A percentile compares a stretch with the other conserved stretches of the same genome.
Conservation (phyloP, 257 asterid genomes). For the Capsicum rhomboideum region DNA sequence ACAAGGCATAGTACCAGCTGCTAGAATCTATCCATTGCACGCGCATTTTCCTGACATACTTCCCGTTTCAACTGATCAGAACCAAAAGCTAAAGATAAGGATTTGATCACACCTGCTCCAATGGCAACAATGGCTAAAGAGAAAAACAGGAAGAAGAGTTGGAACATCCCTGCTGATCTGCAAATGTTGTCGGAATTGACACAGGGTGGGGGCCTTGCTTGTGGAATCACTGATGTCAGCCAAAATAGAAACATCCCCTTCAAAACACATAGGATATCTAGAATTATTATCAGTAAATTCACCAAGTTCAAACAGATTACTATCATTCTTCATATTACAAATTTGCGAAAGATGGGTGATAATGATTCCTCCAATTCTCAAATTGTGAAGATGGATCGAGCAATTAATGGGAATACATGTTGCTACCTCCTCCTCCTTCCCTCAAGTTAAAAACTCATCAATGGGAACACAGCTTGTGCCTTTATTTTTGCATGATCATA, state of each 20-base stretch:
- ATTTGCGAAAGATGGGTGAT: background rate
- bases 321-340: background rate
- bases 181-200: conserved; percentile 22
- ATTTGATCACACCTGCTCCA: conserved; percentile 63
- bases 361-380: background rate
- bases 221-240: conserved; percentile 51
- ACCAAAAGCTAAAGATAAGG: conserved; percentile 61
- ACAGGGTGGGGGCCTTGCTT: conserved; percentile 55
- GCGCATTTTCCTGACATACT: conserved; percentile 6
- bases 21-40: conserved; percentile 35
- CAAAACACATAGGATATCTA: background rate
- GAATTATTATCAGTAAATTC: background rate
- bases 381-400: background rate
- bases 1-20: conserved; percentile 59
- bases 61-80: conserved; percentile 42
- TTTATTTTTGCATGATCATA: background rate
- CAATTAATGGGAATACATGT: background rate
- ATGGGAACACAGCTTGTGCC: background rate
- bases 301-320: background rate
- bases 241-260: conserved; percentile 63
- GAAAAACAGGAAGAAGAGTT: conserved; percentile 28
- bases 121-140: conserved; percentile 49
- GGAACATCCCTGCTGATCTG: conserved; percentile 28
- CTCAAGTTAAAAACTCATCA: background rate
- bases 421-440: background rate